Evolutionary conservation across 2,329 filamentous ascomycete genomes (phyloP), one percentile per base, ranked within the genome.

Genomic region (Didymella segeticola): DNA sequence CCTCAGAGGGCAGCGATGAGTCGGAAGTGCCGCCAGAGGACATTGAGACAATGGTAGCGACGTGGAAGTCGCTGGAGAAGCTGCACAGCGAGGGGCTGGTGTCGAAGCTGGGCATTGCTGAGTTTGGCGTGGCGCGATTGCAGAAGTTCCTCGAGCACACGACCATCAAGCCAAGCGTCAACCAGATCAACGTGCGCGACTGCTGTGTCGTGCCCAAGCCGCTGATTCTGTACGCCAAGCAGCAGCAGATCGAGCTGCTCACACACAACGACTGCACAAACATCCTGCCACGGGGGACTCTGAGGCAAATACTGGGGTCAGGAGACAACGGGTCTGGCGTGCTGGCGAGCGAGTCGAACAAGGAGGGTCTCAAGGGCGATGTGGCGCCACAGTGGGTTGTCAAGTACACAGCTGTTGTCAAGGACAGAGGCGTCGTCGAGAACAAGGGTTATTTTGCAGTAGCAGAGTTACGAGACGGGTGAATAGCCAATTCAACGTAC

Each of bases 391-490:
- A 93, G 72, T 99, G 95, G 93, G 95, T 98, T 23, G 89, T 93
- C 63, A 96, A 98, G 73, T 99, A 99, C 73, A 97, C 93, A 30
- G 95, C 95, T 1, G 93, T 98, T 53, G 91, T 98, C 33, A 89
- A 90, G 74, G 89, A 98, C 72, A 83, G 95, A 47, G 95, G 95
- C 12, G 95, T 99, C 8, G 93, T 99, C 61, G 95, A 99, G 80
- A 96, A 95, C 72, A 99, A 98, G 80, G 95, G 95, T 7, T 98
- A 97, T 76, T 97, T 97, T 79, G 93, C 93, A 1, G 86, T 87
- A 17, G 93, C 93, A 3, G 88, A 91, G 70, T 75, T 95, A 61
- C 63, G 60, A 19, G 60, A 64, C 11, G 57, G 47, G 20, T 37
- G n/a, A n/a, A n/a, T n/a, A n/a, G n/a, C n/a, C n/a, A n/a, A n/a